A percentile compares a stretch with the other conserved stretches of the same genome.
phyloP scores from a whole-genome alignment of 176 grass and related monocot species.

The Oryza glaberrima region DNA sequence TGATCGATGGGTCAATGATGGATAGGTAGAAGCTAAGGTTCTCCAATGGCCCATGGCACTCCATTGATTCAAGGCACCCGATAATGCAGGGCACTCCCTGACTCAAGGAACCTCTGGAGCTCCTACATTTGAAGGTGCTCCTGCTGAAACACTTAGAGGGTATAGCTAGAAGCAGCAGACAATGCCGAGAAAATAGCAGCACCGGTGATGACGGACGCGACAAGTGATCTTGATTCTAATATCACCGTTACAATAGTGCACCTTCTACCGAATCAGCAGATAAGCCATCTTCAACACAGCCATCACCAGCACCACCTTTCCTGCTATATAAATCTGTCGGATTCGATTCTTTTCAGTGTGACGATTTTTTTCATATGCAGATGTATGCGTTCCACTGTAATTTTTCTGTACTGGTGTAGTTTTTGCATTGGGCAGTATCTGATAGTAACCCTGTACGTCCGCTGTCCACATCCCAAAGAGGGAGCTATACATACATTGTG shows the following conservation, averaged over 20 bases:
- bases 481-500: background rate
- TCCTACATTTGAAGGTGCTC: constrained; percentile 8
- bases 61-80: constrained; percentile 31
- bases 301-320: constrained; percentile 12
- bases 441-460: constrained; percentile 22
- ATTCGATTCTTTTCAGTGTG: constrained; percentile 42
- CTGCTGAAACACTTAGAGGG: constrained; percentile 35
- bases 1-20: too few species aligned
- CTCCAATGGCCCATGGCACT: constrained; percentile 15
- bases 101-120: constrained; percentile 4
- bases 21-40: too few species aligned
- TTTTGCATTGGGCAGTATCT: background rate
- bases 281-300: constrained; percentile 39
- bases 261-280: constrained; percentile 34
- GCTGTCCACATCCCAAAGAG: constrained; percentile 9
- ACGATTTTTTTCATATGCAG: constrained; percentile 24
- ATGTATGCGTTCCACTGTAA: constrained; percentile 38
- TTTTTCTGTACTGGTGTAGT: constrained; percentile 37
- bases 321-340: constrained; percentile 35
- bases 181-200: background rate
- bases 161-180: background rate
- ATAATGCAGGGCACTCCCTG: constrained; percentile 23
- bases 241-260: background rate
- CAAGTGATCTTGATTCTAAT: too few species aligned
- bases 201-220: too few species aligned